A percentile compares a stretch with the other conserved stretches of the same genome.
Conservation (phyloP, 2,329 filamentous ascomycete genomes). For the Apiospora malaysiana region DNA sequence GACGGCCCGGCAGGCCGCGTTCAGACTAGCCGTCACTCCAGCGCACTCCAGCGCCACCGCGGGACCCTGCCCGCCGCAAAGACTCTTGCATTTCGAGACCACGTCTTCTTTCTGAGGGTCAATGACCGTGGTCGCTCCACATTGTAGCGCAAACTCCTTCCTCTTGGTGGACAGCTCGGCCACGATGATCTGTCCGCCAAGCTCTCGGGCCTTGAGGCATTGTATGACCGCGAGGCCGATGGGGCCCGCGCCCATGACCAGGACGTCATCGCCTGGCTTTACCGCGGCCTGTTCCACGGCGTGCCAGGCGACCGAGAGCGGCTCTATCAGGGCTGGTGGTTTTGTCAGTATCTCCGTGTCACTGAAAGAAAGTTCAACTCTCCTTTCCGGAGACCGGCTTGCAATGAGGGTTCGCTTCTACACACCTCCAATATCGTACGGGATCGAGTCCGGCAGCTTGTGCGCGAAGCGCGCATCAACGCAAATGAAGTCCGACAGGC, state of each 20-base stretch:
- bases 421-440: constrained; percentile 53
- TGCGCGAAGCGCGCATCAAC: constrained; percentile 55
- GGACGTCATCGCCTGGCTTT: constrained; percentile 50
- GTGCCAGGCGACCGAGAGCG: constrained; percentile 69
- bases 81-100: constrained; percentile 48
- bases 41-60: constrained; percentile 68
- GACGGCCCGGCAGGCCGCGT: constrained; percentile 53
- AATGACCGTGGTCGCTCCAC: constrained; percentile 61
- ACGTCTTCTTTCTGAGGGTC: constrained; percentile 59
- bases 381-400: neutral
- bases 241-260: constrained; percentile 67
- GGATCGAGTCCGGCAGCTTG: constrained; percentile 56
- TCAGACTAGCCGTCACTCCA: constrained; percentile 59
- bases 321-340: constrained; percentile 62
- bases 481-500: constrained; percentile 60
- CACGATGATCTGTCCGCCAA: constrained; percentile 61
- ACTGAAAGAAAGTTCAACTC: constrained; percentile 23
- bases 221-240: constrained; percentile 67
- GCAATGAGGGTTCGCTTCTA: neutral
- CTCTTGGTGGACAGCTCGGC: constrained; percentile 59
- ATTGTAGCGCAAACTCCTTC: constrained; percentile 56
- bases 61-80: constrained; percentile 55
- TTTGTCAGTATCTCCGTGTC: neutral
- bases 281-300: constrained; percentile 58
- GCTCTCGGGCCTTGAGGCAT: constrained; percentile 56